Evolutionary conservation across 2,329 filamentous ascomycete species (phyloP), one percentile per base, ranked within the genome.

Genomic region (Aureobasidium sp.): DNA sequence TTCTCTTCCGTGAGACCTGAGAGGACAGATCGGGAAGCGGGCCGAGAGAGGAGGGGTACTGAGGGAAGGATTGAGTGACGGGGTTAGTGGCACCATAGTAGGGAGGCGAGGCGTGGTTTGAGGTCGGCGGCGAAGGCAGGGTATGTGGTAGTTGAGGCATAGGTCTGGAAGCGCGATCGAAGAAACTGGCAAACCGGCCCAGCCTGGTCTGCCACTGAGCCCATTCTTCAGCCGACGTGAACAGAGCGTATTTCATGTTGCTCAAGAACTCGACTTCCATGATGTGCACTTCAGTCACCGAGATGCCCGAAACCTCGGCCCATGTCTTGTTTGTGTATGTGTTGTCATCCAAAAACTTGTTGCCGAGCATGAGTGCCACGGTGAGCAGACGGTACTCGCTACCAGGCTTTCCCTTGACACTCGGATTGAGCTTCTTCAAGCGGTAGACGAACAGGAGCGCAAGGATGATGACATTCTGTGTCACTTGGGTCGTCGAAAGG

Each of bases 231-330:
- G 91, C 87, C 3, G 92, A 95, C 3, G 90, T 91, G 71, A 93
- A 86, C 8, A 99, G 79, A 68, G 90, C 91, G 76, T 97, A 99
- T 70, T 93, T 86, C 87, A 99, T 96, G 75, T 97, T 97, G 79
- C 93, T 97, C 65, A 99, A 79, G 69, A 99, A 99, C 74, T 99
- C 94, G n/a, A 99, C 94, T 74, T 99, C 94, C 94, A 99, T 99
- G 48, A 97, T 89, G 73, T 99, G 94, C 57, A 99, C 96, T 75
- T 99, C 94, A 64, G 88, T 86, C 13, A 97, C 93, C 1, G 90
- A 86, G 64, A 99, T 96, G 48, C 90, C 89, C 0, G 94, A 97
- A 11, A 99, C 94, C 69, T 99, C 94, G 2, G 93, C 94, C 94
- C 94, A 99, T 0, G 94, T 99, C 79, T 97, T 97, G 79, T 99